Evolutionary conservation across 495 filamentous ascomycete species (phyloP), one percentile per base, ranked within the genome.

Genomic region (Penicillium diatomitis): DNA sequence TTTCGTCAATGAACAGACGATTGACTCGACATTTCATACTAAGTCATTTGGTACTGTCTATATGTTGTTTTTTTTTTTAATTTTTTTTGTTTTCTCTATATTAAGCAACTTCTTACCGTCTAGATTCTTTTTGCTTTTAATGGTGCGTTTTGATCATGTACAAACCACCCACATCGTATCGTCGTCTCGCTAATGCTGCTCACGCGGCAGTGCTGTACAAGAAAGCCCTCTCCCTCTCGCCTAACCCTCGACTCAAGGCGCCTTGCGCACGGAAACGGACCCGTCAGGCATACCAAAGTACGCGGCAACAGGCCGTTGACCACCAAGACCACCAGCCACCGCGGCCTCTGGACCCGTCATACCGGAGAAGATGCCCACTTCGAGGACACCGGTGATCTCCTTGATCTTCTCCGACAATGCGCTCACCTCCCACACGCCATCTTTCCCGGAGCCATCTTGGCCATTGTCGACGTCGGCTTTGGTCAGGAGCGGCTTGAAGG

Each of bases 231-330:
- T 20, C 20, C 2, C 20, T 20, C 20, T 20, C 20, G 20, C 20
- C 20, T 20, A 2, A 20, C 20, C 20, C 20, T 20, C 20, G 20
- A 20, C 20, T 58, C 46, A 66, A 32, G 60, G 50, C 8, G 73
- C 73, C 44, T 64, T 67, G 49, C 76, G 65, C 12, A 77, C 70
- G 20, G 76, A 69, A 41, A 87, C 83, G 29, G 74, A 72, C 9
- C 88, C 88, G 63, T 91, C 81, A 46, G 84, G 79, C 84, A 88
- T 88, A 10, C 92, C 92, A 66, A 97, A 97, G 68, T 96, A 98
- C 32, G 88, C 90, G 37, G 88, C 87, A 27, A 95, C 78, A 3
- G 92, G 92, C 65, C 88, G 91, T 71, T 95, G 88, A 3, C 89
- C 92, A 32, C 88, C 86, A 39, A 72, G 68, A 44, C 74, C 70